Evolutionary conservation across 345 rosid species (phyloP).

Genomic region (Clausena lansium): DNA sequence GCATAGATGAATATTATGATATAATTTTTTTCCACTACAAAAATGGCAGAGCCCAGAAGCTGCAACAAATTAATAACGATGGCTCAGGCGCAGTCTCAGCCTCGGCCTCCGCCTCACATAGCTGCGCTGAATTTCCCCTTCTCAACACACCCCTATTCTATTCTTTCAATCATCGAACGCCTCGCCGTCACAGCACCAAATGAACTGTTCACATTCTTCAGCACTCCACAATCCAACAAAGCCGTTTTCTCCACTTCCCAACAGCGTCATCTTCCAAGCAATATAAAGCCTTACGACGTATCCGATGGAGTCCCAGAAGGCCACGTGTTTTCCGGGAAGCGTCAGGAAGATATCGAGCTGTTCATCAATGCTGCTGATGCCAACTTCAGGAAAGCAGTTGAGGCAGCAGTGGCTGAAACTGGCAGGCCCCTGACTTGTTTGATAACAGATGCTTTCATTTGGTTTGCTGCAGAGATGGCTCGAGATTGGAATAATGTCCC

Average conservation of each 20-base stretch:
- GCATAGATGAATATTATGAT: rapidly evolving
- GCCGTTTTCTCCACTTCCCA: slow-evolving; percentile 13
- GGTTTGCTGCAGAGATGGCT: slow-evolving; percentile 29
- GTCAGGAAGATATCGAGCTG: slow-evolving; percentile 32
- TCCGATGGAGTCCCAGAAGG: slow-evolving; percentile 33
- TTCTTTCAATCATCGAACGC: slow-evolving; percentile 31
- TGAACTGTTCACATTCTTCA: slow-evolving; percentile 43
- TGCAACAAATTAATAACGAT: neutral
- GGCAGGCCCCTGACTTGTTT: slow-evolving; percentile 35
- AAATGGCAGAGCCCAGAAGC: too few relatives aligned
- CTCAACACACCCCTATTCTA: slow-evolving; percentile 35
- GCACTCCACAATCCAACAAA: slow-evolving; percentile 6
- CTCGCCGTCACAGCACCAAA: slow-evolving; percentile 30
- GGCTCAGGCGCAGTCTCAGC: neutral
- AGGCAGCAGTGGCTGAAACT: slow-evolving; percentile 29
- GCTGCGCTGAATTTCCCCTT: slow-evolving; percentile 49
- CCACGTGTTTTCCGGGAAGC: slow-evolving; percentile 26
- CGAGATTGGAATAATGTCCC: slow-evolving; percentile 19
- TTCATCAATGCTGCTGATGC: slow-evolving; percentile 37
- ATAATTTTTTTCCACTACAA: too few relatives aligned
- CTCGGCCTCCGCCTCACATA: slow-evolving; percentile 24
- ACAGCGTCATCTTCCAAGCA: neutral
- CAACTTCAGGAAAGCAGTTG: slow-evolving; percentile 30
- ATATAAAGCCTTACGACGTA: slow-evolving; percentile 17
- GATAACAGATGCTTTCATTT: slow-evolving; percentile 33